Evolutionary conservation across 192 early-diverging fungal genomes (phyloP), one percentile per base, ranked within the genome.

Genomic region (Diversispora epigaea): DNA sequence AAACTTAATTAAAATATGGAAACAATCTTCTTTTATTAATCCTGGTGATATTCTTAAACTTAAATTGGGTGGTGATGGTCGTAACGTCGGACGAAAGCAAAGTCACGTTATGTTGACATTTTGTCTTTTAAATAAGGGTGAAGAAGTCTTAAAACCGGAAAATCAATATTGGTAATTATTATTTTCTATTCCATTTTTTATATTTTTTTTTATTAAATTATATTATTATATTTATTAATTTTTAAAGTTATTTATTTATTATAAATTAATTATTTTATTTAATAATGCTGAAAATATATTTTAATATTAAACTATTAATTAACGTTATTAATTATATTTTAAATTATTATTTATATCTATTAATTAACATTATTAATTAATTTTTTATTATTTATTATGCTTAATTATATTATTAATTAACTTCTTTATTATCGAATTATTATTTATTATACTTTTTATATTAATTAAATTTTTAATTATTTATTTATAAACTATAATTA

Each of bases 91-190:
- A 4, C 0, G 11, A 3, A 62, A 62, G 40, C 32, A 62, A 41
- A 62, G 15, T 19, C 32, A 62, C 41, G 61, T 62, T 2, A 62
- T 62, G 39, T 15, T 62, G 11, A 62, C 61, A 11, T 7, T 62
- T 62, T 62, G 61, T 40, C 32, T 62, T 62, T 41, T 62, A 40
- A 62, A 62, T 40, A 1, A 58, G 21, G n/a, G n/a, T 58, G 19
- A 58, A 21, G 19, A 58, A 19, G 1, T 22, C 8, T 58, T 58
- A 58, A 58, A 58, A 58, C 56, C n/a, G 6, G n/a, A 58, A 19
- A 4, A 21, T 58, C 56, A 58, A 58, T 2, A 58, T 21, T 58
- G 56, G 56, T 58, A 58, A 58, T 2, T 52, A 52, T 15, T 50
- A 50, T 12, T 50, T 50, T 50, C 8, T 50, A 50, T 15, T 52